Conservation (phyloP, 2,329 filamentous ascomycete genomes). For the Ophioceras dolichostomum region DNA sequence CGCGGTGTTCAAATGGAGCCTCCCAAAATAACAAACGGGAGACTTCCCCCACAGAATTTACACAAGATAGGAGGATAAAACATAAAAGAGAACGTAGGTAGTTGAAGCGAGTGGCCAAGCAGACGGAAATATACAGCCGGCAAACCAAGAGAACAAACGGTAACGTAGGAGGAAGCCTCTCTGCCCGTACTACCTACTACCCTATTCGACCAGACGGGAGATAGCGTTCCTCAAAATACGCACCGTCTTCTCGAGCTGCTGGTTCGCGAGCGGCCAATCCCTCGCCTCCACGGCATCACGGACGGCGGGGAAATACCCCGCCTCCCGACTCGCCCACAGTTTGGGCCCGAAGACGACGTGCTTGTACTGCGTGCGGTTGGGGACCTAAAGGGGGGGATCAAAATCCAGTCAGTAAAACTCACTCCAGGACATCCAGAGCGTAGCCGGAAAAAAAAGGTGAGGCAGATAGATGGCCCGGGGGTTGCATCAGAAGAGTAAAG, state of each 20-base stretch:
- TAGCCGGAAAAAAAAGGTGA: neutral
- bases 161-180: too few relatives aligned
- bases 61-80: too few relatives aligned
- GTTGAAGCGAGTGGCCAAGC: too few relatives aligned
- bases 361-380: constrained; percentile 85
- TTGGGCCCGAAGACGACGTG: constrained; percentile 83
- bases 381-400: constrained; percentile 39
- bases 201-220: constrained; percentile 10
- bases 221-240: constrained; percentile 52
- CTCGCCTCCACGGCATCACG: constrained; percentile 63
- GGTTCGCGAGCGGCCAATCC: constrained; percentile 58
- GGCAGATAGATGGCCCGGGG: neutral
- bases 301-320: constrained; percentile 69
- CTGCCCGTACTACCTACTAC: too few relatives aligned
- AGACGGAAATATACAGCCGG: too few relatives aligned
- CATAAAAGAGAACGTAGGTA: too few relatives aligned
- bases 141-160: too few relatives aligned
- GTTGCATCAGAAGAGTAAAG: constrained; percentile 13
- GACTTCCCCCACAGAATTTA: too few relatives aligned
- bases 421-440: neutral
- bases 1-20: too few relatives aligned
- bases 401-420: neutral
- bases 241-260: constrained; percentile 60
- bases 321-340: constrained; percentile 58
- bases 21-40: too few relatives aligned